Evolutionary conservation across 306 rosid genomes (phyloP), one percentile per base, ranked within the genome.

Genomic region (Vigna angularis): DNA sequence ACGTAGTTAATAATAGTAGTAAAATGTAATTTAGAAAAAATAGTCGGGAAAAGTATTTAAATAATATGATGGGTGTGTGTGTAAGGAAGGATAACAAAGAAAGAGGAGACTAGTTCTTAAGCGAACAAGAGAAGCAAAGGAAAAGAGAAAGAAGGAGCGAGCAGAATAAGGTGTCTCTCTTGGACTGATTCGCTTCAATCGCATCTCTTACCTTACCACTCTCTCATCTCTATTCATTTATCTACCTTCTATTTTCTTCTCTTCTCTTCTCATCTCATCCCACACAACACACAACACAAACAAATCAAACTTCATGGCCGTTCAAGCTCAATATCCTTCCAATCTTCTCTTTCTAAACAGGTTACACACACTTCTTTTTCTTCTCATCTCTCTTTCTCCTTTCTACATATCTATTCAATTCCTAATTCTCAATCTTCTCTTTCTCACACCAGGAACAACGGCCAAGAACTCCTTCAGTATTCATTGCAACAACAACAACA

Each of bases 271-370:
- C 38, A 3, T 32, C 5, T 32, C 36, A 0, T 34, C 1, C 1
- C 38, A 34, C 38, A 34, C 62, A 65, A 58, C 20, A 24, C 26
- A 24, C 22, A 20, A 20, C 22, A 20, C 22, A 20, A 20, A 20
- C 22, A 20, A 20, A 20, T 20, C 22, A 20, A 20, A 26, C 22
- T 52, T 47, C 45, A 94, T 95, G 98, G 98, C 98, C 5, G 97
- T 95, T 76, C 98, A 95, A 84, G 98, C 98, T 88, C 98, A 95
- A 76, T 92, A 92, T 78, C 98, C 98, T 18, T 88, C 98, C 12
- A 93, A 93, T 78, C 66, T 88, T 16, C 92, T 94, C 62, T 76
- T 90, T 22, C 89, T 90, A 24, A 92, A 88, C 89, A 93, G 98
- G 98, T 93, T 77, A 62, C 1, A 20, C 3, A 30, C 34, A 52